phyloP scores from a whole-genome alignment of 371 early-diverging fungal species.

The Blakeslea trispora region DNA sequence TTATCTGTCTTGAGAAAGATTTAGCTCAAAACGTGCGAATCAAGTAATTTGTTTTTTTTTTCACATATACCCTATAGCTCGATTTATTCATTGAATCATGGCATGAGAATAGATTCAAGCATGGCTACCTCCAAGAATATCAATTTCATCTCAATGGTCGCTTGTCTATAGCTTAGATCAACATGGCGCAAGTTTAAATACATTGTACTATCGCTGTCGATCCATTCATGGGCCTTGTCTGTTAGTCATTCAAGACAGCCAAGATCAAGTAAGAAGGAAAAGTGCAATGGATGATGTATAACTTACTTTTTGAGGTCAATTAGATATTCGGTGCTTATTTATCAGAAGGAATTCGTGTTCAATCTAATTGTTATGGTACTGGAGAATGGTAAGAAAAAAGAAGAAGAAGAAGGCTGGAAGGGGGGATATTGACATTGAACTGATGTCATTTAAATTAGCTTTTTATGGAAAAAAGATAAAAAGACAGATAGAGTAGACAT shows the following conservation, averaged over 20 bases:
- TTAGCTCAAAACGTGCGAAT: constrained; percentile 32
- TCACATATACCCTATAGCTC: no score
- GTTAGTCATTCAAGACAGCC: constrained; percentile 30
- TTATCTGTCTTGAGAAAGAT: constrained; percentile 20
- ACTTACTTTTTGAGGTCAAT: neutral
- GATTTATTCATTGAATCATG: no score
- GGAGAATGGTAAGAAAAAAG: constrained; percentile 53
- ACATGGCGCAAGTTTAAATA: constrained; percentile 41
- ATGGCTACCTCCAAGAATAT: constrained; percentile 28
- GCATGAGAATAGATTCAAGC: constrained; percentile 32
- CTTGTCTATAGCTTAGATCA: constrained; percentile 43
- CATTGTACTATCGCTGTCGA: constrained; percentile 25
- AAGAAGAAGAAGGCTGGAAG: no score
- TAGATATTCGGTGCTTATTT: constrained; percentile 46
- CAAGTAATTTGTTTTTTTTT: neutral
- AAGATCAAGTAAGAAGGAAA: constrained; percentile 14
- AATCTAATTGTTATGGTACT: constrained; percentile 38
- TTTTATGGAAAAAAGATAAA: constrained; percentile 32
- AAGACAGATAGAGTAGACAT: constrained; percentile 14
- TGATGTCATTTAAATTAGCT: constrained; percentile 22
- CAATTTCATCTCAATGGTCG: constrained; percentile 32
- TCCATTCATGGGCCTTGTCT: constrained; percentile 33
- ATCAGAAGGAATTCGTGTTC: constrained; percentile 30
- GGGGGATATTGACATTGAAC: no score
- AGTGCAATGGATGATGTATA: neutral